phyloP scores from a whole-genome alignment of 495 filamentous ascomycete genomes.

The Margaritispora aquatica region DNA sequence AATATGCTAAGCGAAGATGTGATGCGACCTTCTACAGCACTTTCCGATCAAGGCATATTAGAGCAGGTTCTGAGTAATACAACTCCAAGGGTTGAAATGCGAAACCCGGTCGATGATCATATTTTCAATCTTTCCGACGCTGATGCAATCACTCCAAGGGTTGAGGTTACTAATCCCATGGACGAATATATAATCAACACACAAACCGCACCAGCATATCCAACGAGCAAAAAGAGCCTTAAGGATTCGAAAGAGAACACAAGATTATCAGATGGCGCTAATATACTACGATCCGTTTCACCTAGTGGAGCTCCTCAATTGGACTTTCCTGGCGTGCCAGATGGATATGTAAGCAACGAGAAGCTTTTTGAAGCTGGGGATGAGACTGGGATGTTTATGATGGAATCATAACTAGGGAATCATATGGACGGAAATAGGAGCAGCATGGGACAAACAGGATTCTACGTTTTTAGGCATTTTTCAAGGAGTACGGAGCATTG shows the following conservation, averaged over 20 bases:
- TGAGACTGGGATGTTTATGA: constrained; percentile 11
- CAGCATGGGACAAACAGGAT: not conserved
- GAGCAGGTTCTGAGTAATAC: constrained; percentile 23
- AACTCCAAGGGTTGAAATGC: constrained; percentile 20
- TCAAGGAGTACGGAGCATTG: not conserved
- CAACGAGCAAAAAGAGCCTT: not conserved
- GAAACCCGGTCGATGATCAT: constrained; percentile 19
- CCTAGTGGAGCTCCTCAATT: not conserved
- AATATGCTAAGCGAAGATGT: constrained; percentile 11
- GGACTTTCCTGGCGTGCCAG: not conserved
- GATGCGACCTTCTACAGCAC: constrained; percentile 20
- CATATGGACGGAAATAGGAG: not conserved
- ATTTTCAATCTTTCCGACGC: not conserved
- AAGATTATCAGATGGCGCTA: not conserved
- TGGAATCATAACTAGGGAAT: constrained; percentile 15
- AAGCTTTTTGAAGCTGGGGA: constrained; percentile 15
- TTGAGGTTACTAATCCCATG: not conserved
- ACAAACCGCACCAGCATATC: not conserved
- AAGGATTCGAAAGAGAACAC: not conserved
- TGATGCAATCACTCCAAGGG: not conserved
- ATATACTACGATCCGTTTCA: not conserved
- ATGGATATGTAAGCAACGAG: not conserved
- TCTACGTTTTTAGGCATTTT: not conserved
- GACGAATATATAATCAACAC: not conserved
- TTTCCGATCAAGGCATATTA: constrained; percentile 21